Percentiles rank a stretch among this genome's conserved stretches.
These are phyloP conservation scores for Blastomyces parvus DNA, from an alignment of 2,329 filamentous ascomycete species.

Conservation along the genomic window DNA sequence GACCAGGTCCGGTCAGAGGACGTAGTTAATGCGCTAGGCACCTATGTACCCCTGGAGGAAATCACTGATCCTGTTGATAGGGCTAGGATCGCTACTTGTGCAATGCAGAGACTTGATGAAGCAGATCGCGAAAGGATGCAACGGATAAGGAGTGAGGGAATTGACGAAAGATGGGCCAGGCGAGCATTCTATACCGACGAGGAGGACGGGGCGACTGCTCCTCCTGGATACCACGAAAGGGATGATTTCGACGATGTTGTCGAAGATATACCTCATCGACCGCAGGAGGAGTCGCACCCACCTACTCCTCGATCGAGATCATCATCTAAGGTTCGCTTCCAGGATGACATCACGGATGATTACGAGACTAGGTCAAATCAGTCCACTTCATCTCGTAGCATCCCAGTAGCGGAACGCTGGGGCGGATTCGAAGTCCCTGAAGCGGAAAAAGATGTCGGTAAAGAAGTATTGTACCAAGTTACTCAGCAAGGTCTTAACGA, in stretches of 20 bases:
- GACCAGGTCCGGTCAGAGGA: slow-evolving; percentile 34
- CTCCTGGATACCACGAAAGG: slow-evolving; percentile 47
- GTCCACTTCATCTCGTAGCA: slow-evolving; percentile 61
- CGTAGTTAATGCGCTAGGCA: slow-evolving; percentile 35
- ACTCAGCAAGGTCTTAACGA: slow-evolving; percentile 92
- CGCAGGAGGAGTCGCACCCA: slow-evolving; percentile 27
- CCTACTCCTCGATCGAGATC: slow-evolving; percentile 55
- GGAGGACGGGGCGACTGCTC: slow-evolving; percentile 64
- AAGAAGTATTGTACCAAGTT: slow-evolving; percentile 82
- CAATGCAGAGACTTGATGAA: slow-evolving; percentile 32
- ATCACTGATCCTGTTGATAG: slow-evolving; percentile 36
- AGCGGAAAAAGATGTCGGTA: slow-evolving; percentile 71
- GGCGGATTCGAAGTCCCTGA: slow-evolving; percentile 69
- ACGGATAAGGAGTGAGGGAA: slow-evolving; percentile 31
- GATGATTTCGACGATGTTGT: slow-evolving; percentile 46
- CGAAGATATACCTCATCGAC: slow-evolving; percentile 18
- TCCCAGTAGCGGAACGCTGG: slow-evolving; percentile 59
- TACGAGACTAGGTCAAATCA: slow-evolving; percentile 61
- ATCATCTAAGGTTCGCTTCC: slow-evolving; percentile 70
- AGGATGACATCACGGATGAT: slow-evolving; percentile 54
- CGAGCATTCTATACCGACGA: slow-evolving; percentile 76
- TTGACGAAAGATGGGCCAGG: slow-evolving; percentile 65
- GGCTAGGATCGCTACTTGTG: slow-evolving; percentile 31
- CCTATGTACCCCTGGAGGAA: slow-evolving; percentile 33
- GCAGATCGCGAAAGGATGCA: slow-evolving; percentile 31